Conservation (phyloP, 2,329 filamentous ascomycete genomes). For the Cytospora chrysosperma region DNA sequence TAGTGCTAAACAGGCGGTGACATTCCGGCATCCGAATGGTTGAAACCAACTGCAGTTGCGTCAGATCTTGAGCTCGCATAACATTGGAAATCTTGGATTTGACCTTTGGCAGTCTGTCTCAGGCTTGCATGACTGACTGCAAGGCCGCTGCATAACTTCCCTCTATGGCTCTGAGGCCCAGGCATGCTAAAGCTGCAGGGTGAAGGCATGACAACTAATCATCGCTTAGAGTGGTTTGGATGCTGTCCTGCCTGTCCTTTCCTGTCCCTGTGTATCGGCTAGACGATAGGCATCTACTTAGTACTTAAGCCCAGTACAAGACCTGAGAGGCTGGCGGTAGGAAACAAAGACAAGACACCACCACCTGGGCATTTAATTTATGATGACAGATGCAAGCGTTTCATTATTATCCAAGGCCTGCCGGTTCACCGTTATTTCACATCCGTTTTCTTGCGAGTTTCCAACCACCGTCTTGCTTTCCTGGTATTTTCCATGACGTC, state of each 20-base stretch:
- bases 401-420: not conserved
- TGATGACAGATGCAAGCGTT: conserved; percentile 1
- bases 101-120: not conserved
- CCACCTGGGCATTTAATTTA: not conserved
- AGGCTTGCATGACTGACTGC: conserved; percentile 14
- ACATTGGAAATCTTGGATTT: conserved; percentile 10
- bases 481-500: not conserved
- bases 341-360: not conserved
- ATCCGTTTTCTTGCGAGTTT: not conserved
- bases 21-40: conserved; percentile 7
- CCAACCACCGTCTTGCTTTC: not conserved
- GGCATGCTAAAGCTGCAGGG: conserved; percentile 10
- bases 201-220: conserved; percentile 12
- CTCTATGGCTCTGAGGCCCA: not conserved
- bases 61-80: conserved; percentile 2
- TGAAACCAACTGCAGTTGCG: not conserved
- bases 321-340: conserved; percentile 9
- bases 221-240: conserved; percentile 7
- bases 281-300: conserved; percentile 9
- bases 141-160: conserved; percentile 1
- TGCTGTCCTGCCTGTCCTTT: no score
- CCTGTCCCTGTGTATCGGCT: conserved; percentile 15
- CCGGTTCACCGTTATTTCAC: not conserved
- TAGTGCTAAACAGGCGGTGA: conserved; percentile 11
- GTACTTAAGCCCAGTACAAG: not conserved